Evolutionary conservation across 1,284 basidiomycete genomes (phyloP).

Genomic region (Malassezia psittaci): DNA sequence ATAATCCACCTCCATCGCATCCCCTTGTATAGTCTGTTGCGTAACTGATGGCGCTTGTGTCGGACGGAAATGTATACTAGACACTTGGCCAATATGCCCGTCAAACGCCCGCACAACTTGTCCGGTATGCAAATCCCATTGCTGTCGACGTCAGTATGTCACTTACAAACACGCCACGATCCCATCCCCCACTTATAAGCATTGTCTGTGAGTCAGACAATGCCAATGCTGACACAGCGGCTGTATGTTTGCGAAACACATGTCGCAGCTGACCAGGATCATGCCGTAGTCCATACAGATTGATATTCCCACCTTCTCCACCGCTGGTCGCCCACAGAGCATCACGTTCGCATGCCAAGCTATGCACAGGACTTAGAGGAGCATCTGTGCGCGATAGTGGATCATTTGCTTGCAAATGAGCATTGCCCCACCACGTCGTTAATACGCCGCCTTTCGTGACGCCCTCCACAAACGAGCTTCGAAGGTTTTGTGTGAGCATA

Average conservation of each 20-base stretch:
- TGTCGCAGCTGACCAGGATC: constrained; percentile 72
- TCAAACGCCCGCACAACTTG: constrained; percentile 66
- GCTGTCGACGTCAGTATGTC: constrained; percentile 52
- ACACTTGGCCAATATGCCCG: constrained; percentile 75
- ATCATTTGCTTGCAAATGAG: constrained; percentile 37
- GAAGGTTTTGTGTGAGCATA: constrained; percentile 76
- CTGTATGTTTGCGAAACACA: constrained; percentile 59
- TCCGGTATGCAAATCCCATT: constrained; percentile 96
- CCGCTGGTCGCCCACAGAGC: constrained; percentile 40
- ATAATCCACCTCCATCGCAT: background rate
- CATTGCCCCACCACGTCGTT: constrained; percentile 68
- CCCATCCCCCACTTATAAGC: constrained; percentile 87
- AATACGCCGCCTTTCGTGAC: constrained; percentile 80
- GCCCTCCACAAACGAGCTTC: constrained; percentile 82
- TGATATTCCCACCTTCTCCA: constrained; percentile 49
- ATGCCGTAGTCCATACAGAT: constrained; percentile 83
- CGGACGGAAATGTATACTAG: constrained; percentile 69
- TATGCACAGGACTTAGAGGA: constrained; percentile 35
- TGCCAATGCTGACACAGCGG: constrained; percentile 73
- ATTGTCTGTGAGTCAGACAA: constrained; percentile 70
- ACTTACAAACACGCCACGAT: constrained; percentile 74
- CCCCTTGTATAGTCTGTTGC: too few relatives aligned
- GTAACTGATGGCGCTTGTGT: constrained; percentile 2
- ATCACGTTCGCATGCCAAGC: constrained; percentile 39
- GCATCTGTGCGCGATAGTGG: constrained; percentile 14